These are phyloP conservation scores for Dimocarpus longan DNA, from an alignment of 345 rosid species.

Conservation along the genomic window DNA sequence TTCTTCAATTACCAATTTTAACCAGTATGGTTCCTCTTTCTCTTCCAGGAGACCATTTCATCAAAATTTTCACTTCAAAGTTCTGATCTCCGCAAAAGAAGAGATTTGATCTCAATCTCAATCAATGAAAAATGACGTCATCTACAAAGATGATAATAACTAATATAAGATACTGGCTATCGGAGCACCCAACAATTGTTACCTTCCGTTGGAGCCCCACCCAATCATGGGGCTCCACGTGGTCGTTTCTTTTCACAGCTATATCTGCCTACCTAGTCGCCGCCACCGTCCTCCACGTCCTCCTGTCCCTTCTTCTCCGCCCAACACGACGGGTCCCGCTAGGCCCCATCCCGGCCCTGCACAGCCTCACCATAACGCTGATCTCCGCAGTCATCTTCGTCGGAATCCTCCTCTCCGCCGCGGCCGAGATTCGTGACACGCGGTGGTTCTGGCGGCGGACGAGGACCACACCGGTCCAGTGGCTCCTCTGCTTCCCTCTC, in stretches of 20 bases:
- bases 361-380: conserved; percentile 62
- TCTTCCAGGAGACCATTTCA: neutral
- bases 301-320: conserved; percentile 39
- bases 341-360: conserved; percentile 82
- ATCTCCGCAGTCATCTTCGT: conserved; percentile 69
- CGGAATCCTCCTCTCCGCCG: conserved; percentile 75
- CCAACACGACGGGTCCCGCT: conserved; percentile 51
- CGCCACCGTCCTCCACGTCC: conserved; percentile 54
- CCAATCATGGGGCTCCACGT: conserved; percentile 88
- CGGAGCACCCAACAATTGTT: conserved; percentile 79
- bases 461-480: conserved; percentile 65
- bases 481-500: conserved; percentile 96
- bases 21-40: too few relatives aligned
- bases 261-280: conserved; percentile 52
- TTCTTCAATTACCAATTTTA: neutral
- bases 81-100: neutral
- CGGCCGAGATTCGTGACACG: conserved; percentile 81
- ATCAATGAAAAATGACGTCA: neutral
- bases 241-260: conserved; percentile 74
- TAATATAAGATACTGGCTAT: conserved; percentile 44
- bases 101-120: too few relatives aligned
- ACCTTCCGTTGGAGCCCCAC: conserved; percentile 85
- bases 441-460: conserved; percentile 83
- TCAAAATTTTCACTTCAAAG: too few relatives aligned
- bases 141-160: neutral